Evolutionary conservation across 2,329 filamentous ascomycete genomes (phyloP).

Genomic region (Cladosporium sp.): DNA sequence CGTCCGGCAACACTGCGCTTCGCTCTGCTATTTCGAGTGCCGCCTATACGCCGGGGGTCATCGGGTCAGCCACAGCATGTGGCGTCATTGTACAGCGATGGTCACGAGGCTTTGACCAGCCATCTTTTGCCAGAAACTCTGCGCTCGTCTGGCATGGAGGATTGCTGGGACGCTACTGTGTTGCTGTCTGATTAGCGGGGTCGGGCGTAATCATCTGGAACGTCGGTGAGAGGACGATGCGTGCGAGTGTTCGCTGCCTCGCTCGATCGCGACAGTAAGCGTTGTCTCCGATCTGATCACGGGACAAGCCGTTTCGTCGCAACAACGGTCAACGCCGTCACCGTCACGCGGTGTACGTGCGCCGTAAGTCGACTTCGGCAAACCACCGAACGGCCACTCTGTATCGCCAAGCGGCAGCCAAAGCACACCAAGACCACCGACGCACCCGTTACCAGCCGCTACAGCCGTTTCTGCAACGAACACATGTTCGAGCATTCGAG

Average conservation of each 20-base stretch:
- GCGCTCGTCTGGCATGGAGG: not conserved
- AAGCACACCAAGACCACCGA: constrained; percentile 13
- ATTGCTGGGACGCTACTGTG: constrained; percentile 18
- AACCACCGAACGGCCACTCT: not conserved
- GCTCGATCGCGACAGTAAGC: constrained; percentile 3
- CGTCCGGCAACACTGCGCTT: constrained; percentile 18
- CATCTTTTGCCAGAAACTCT: constrained; percentile 16
- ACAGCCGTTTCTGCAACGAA: constrained; percentile 11
- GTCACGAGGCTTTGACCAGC: constrained; percentile 17
- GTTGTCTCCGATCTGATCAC: not conserved
- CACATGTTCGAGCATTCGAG: constrained; percentile 10
- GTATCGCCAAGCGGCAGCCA: constrained; percentile 5
- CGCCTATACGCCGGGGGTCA: constrained; percentile 5
- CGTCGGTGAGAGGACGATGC: constrained; percentile 14
- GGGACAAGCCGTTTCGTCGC: constrained; percentile 9
- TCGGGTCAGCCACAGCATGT: constrained; percentile 8
- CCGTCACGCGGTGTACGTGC: constrained; percentile 13
- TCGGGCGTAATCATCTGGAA: not conserved
- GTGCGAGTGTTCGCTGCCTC: not conserved
- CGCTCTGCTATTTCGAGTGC: not conserved
- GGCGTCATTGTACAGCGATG: constrained; percentile 6
- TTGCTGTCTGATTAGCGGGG: constrained; percentile 13
- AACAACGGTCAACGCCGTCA: not conserved
- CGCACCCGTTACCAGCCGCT: constrained; percentile 17
- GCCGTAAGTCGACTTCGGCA: constrained; percentile 6